Evolutionary conservation across 2,329 filamentous ascomycete genomes (phyloP).

Genomic region (Curvularia lunata): DNA sequence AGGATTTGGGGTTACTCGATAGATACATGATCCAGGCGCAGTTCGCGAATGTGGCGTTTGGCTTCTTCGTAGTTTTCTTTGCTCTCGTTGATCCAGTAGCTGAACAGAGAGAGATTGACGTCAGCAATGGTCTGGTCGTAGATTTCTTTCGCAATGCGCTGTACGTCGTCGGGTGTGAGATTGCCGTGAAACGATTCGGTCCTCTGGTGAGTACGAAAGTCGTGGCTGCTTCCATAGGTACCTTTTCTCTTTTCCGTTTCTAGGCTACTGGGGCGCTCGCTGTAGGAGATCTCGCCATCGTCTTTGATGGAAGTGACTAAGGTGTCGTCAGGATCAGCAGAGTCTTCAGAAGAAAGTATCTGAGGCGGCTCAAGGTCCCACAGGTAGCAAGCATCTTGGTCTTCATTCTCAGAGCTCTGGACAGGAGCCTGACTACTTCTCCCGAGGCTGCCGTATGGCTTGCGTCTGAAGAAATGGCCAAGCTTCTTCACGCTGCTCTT

Average conservation of each 20-base stretch:
- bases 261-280: background rate
- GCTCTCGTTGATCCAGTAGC: constrained; percentile 33
- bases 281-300: background rate
- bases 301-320: background rate
- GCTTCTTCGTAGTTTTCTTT: constrained; percentile 31
- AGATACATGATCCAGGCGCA: constrained; percentile 35
- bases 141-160: constrained; percentile 25
- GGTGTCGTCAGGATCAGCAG: background rate
- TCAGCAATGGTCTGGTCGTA: constrained; percentile 36
- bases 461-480: constrained; percentile 4
- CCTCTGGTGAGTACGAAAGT: background rate
- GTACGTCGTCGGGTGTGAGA: constrained; percentile 18
- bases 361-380: background rate
- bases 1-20: background rate
- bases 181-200: constrained; percentile 17
- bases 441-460: background rate
- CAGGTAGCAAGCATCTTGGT: background rate
- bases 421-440: background rate
- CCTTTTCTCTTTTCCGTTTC: background rate
- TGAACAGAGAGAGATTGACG: constrained; percentile 32
- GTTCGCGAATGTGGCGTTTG: constrained; percentile 36
- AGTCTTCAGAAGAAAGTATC: background rate
- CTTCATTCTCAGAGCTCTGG: background rate
- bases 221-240: background rate
- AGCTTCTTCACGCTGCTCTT: constrained; percentile 9